Evolutionary conservation across 495 filamentous ascomycete species (phyloP).

Genomic region (Acidiella bohemica): DNA sequence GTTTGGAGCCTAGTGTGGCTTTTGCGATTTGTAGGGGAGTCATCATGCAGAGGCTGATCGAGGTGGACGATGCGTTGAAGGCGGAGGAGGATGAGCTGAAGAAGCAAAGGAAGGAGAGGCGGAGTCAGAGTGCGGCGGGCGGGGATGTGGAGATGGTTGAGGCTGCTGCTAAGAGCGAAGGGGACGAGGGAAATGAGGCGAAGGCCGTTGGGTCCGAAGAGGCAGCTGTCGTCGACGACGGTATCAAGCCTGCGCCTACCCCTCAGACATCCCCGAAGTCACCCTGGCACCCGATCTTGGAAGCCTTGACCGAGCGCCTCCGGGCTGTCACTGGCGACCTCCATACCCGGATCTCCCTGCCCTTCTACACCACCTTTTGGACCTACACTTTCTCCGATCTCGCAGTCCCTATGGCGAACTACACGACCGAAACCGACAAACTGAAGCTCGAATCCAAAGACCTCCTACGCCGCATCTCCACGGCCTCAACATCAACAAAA

Average conservation of each 20-base stretch:
- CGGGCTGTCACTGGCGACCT: slow-evolving; percentile 45
- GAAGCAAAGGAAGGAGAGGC: not conserved
- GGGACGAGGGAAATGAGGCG: not conserved
- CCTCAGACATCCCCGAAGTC: slow-evolving; percentile 9
- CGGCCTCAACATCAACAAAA: slow-evolving; percentile 49
- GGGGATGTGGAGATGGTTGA: slow-evolving; percentile 25
- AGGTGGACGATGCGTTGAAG: slow-evolving; percentile 24
- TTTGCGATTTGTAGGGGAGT: slow-evolving; percentile 75
- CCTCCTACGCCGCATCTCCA: slow-evolving; percentile 56
- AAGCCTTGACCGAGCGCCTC: slow-evolving; percentile 58
- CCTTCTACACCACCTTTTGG: slow-evolving; percentile 91
- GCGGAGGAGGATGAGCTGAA: slow-evolving; percentile 7
- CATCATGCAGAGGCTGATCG: slow-evolving; percentile 41
- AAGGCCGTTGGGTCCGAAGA: not conserved
- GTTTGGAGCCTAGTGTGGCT: slow-evolving; percentile 66
- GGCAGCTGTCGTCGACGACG: not conserved
- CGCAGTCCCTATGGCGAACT: slow-evolving; percentile 54
- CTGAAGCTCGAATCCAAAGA: slow-evolving; percentile 46
- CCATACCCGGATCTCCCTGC: slow-evolving; percentile 53
- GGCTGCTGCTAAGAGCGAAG: not conserved
- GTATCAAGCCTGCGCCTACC: not conserved
- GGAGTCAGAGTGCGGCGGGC: slow-evolving; percentile 14
- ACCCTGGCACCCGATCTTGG: slow-evolving; percentile 60
- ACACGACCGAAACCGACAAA: slow-evolving; percentile 53
- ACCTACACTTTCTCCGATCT: slow-evolving; percentile 72